phyloP scores from a whole-genome alignment of 1,284 basidiomycete species.

The Puccinia hordei region DNA sequence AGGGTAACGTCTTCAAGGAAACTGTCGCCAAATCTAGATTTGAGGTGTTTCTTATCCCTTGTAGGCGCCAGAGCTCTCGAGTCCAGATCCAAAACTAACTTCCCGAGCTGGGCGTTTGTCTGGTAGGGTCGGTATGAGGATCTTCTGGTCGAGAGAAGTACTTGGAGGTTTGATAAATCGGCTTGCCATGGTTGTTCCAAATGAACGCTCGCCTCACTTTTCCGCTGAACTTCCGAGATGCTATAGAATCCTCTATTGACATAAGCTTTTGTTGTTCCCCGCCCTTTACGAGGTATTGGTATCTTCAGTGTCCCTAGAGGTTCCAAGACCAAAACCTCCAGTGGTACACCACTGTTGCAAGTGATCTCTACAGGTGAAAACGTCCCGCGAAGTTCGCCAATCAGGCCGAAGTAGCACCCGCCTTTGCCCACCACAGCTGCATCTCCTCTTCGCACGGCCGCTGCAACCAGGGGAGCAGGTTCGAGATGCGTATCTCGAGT shows the following conservation, averaged over 20 bases:
- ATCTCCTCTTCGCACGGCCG: constrained; percentile 7
- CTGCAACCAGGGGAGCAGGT: neutral
- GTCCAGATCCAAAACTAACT: neutral
- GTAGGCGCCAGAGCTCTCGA: neutral
- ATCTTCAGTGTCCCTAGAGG: constrained; percentile 12
- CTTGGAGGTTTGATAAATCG: constrained; percentile 4
- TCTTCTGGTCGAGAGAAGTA: constrained; percentile 17
- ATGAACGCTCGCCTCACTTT: constrained; percentile 2
- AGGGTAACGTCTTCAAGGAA: neutral
- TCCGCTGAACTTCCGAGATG: constrained; percentile 5
- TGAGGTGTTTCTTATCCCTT: neutral
- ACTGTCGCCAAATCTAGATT: constrained; percentile 10
- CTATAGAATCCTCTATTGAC: neutral
- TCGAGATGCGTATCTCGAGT: constrained; percentile 20
- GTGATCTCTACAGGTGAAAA: constrained; percentile 24
- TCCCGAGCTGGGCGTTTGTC: constrained; percentile 13
- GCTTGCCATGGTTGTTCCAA: constrained; percentile 16
- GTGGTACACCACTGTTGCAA: constrained; percentile 8
- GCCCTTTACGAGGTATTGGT: constrained; percentile 6
- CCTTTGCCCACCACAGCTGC: constrained; percentile 16
- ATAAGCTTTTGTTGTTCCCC: neutral
- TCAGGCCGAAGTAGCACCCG: constrained; percentile 6
- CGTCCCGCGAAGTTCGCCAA: neutral
- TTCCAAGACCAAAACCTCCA: constrained; percentile 7
- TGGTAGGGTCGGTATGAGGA: neutral